Percentiles rank a stretch among this genome's conserved stretches.
phyloP scores from a whole-genome alignment of 345 rosid genomes.

The Gossypium australe region DNA sequence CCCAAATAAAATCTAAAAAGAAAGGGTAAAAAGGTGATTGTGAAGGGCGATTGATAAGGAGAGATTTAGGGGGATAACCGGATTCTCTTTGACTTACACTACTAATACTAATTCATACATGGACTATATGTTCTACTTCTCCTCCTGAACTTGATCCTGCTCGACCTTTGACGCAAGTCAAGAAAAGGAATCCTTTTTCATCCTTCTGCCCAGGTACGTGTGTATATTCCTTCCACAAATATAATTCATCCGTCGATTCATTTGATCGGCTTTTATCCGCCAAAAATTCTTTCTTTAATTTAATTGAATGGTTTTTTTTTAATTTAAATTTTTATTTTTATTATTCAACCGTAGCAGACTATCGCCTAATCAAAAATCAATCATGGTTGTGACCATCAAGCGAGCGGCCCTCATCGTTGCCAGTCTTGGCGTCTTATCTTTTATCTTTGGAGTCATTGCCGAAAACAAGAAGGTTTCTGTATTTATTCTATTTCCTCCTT shows the following conservation, averaged over 20 bases:
- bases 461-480: slow-evolving; percentile 74
- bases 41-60: not conserved
- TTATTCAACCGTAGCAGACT: slow-evolving; percentile 7
- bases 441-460: slow-evolving; percentile 62
- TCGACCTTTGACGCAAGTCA: too few species aligned
- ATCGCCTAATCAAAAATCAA: not conserved
- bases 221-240: not conserved
- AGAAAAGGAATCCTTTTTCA: not conserved
- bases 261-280: not conserved
- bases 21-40: not conserved
- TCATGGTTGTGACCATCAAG: slow-evolving; percentile 60
- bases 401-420: slow-evolving; percentile 55
- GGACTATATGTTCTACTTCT: too few species aligned
- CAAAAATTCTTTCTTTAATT: not conserved
- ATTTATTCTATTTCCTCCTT: not conserved
- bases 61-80: too few species aligned
- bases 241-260: too few species aligned
- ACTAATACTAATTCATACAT: too few species aligned
- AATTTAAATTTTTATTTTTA: not conserved
- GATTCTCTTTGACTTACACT: too few species aligned
- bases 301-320: not conserved
- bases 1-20: not conserved
- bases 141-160: not conserved
- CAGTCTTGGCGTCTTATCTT: slow-evolving; percentile 55
- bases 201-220: not conserved